phyloP scores from a whole-genome alignment of 2,329 filamentous ascomycete genomes.

The Cytospora mali region DNA sequence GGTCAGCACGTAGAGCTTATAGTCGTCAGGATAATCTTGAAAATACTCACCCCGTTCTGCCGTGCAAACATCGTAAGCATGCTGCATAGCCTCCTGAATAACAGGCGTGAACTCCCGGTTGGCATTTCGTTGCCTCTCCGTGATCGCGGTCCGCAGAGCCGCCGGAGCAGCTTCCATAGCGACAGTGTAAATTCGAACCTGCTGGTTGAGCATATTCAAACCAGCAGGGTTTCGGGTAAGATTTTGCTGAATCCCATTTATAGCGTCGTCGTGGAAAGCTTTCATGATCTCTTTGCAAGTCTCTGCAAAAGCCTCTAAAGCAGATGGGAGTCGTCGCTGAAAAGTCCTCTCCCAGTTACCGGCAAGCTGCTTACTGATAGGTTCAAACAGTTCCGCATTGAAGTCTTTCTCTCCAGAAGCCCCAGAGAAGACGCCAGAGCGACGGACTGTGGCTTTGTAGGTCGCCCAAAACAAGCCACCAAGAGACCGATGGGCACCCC shows the following conservation, averaged over 20 bases:
- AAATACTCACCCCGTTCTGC: conserved; percentile 43
- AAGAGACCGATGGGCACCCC: conserved; percentile 29
- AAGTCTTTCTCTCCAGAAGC: conserved; percentile 31
- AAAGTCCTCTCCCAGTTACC: conserved; percentile 35
- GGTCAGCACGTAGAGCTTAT: conserved; percentile 12
- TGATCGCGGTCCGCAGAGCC: conserved; percentile 42
- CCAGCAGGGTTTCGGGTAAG: conserved; percentile 20
- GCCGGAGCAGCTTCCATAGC: conserved; percentile 43
- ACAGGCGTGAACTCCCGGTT: conserved; percentile 56
- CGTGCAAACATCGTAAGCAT: conserved; percentile 49
- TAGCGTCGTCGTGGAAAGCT: conserved; percentile 29
- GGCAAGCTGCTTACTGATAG: conserved; percentile 30
- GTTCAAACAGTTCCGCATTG: conserved; percentile 35
- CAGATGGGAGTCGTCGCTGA: conserved; percentile 30
- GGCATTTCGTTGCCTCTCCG: conserved; percentile 50
- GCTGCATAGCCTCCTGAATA: conserved; percentile 48
- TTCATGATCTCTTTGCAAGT: conserved; percentile 15
- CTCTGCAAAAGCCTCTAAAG: conserved; percentile 22
- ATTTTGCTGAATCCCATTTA: neutral
- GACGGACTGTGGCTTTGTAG: conserved; percentile 35
- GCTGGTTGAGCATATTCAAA: conserved; percentile 32
- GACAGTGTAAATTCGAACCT: conserved; percentile 33
- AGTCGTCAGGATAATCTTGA: neutral
- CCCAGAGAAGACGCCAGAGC: conserved; percentile 31
- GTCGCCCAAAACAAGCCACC: conserved; percentile 34